phyloP scores from a whole-genome alignment of 495 filamentous ascomycete species.

The Tetracladium setigerum region DNA sequence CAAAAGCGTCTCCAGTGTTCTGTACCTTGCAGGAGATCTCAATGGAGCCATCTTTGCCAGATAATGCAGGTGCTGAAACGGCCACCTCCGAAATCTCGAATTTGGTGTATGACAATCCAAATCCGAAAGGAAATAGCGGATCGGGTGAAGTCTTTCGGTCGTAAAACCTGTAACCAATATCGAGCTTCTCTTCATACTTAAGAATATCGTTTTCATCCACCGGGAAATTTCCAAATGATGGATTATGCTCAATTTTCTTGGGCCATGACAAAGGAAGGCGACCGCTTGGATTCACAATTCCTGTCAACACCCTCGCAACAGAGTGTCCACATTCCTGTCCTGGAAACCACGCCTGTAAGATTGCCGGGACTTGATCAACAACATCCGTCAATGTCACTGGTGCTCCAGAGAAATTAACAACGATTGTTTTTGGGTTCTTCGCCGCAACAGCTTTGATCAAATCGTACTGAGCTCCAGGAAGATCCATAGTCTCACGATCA shows the following conservation, averaged over 20 bases:
- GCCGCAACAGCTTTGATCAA: conserved; percentile 47
- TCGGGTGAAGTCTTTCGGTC: conserved; percentile 34
- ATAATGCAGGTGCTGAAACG: conserved; percentile 21
- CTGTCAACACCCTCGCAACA: conserved; percentile 50
- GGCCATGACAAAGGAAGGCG: conserved; percentile 50
- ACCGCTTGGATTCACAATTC: conserved; percentile 47
- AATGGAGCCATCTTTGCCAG: conserved; percentile 25
- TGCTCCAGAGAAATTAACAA: conserved; percentile 59
- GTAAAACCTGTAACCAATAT: conserved; percentile 57
- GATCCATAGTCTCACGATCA: conserved; percentile 53
- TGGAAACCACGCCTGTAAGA: conserved; percentile 52
- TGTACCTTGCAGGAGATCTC: conserved; percentile 32
- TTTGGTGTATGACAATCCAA: conserved; percentile 53
- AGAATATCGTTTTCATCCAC: conserved; percentile 44
- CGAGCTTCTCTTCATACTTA: conserved; percentile 56
- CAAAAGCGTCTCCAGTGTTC: conserved; percentile 43
- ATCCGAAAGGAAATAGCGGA: conserved; percentile 48
- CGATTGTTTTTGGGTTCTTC: conserved; percentile 48
- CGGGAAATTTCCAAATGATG: conserved; percentile 53
- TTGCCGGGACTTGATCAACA: conserved; percentile 32
- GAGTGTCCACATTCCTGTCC: conserved; percentile 58
- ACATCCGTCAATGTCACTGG: conserved; percentile 62
- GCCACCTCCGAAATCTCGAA: conserved; percentile 34
- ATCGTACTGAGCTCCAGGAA: conserved; percentile 49
- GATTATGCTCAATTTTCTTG: conserved; percentile 48